A percentile compares a stretch with the other conserved stretches of the same genome.
Evolutionary conservation across 2,329 filamentous ascomycete species (phyloP).

Genomic region (Mycogone perniciosa): DNA sequence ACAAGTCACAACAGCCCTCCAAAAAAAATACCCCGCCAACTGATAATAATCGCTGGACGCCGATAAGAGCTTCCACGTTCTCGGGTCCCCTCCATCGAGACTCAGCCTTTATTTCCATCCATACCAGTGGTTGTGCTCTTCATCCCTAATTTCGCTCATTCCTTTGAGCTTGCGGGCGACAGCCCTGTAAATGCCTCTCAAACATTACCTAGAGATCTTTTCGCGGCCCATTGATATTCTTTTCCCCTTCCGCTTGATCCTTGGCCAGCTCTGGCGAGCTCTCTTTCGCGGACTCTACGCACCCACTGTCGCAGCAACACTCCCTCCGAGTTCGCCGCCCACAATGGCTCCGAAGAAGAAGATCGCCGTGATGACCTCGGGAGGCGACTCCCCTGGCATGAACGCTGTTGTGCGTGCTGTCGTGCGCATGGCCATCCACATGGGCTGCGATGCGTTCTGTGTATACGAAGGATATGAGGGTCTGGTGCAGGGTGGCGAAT

Average conservation of each 20-base stretch:
- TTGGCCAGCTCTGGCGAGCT: constrained; percentile 22
- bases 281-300: constrained; percentile 13
- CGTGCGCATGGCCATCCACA: constrained; percentile 83
- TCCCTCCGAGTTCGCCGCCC: constrained; percentile 14
- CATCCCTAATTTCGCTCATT: constrained; percentile 6
- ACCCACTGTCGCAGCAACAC: constrained; percentile 6
- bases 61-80: constrained; percentile 14
- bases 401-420: constrained; percentile 85
- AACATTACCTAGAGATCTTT: constrained; percentile 22
- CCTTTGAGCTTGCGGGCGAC: constrained; percentile 4
- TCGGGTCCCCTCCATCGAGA: constrained; percentile 7
- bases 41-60: constrained; percentile 8
- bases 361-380: constrained; percentile 90
- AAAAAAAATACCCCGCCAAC: constrained; percentile 11
- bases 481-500: constrained; percentile 78
- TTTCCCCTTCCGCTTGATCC: constrained; percentile 23
- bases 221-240: constrained; percentile 26
- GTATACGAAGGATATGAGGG: constrained; percentile 96
- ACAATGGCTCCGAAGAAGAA: constrained; percentile 50
- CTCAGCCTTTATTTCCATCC: not conserved
- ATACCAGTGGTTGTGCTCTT: constrained; percentile 1
- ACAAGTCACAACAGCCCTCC: not conserved
- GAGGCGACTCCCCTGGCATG: constrained; percentile 93
- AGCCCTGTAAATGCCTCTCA: constrained; percentile 21
- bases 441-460: constrained; percentile 72